Conservation (phyloP, 495 filamentous ascomycete species). For the Aspergillus nanangensis region DNA sequence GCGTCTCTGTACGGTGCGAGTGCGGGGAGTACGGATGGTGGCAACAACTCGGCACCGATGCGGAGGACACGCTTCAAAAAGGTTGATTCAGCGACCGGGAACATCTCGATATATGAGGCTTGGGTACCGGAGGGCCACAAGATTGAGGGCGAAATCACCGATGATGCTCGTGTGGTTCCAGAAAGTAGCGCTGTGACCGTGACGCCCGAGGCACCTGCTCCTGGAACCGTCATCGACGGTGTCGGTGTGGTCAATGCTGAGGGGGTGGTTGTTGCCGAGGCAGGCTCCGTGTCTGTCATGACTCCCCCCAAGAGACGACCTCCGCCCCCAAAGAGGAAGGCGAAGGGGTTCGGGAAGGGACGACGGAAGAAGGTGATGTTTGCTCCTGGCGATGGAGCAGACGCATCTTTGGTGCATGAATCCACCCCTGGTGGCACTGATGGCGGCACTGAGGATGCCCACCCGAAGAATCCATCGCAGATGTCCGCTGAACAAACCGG, state of each 20-base stretch:
- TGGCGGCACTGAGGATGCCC: constrained; percentile 10
- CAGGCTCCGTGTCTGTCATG: constrained; percentile 36
- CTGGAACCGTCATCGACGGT: constrained; percentile 58
- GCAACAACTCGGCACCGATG: constrained; percentile 45
- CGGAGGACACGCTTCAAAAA: constrained; percentile 74
- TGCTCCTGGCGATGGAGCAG: constrained; percentile 38
- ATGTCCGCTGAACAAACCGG: constrained; percentile 35
- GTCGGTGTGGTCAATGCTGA: constrained; percentile 57
- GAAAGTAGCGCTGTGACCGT: constrained; percentile 30
- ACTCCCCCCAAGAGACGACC: constrained; percentile 55
- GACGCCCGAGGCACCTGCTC: constrained; percentile 44
- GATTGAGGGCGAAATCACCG: constrained; percentile 75
- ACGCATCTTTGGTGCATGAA: constrained; percentile 32
- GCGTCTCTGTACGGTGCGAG: constrained; percentile 47
- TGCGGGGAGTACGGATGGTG: constrained; percentile 39
- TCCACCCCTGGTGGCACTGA: constrained; percentile 21
- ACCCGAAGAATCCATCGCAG: constrained; percentile 19
- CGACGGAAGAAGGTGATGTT: constrained; percentile 63
- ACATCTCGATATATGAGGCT: constrained; percentile 74
- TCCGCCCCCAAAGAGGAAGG: constrained; percentile 73
- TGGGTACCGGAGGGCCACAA: constrained; percentile 75
- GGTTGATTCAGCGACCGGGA: constrained; percentile 66
- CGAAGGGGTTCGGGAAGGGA: constrained; percentile 62
- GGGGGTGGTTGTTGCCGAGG: constrained; percentile 55
- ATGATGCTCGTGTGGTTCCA: constrained; percentile 37